Base-by-base conservation (phyloP, 208 protist species). In the Dictyostelium gargantuum region DNA sequence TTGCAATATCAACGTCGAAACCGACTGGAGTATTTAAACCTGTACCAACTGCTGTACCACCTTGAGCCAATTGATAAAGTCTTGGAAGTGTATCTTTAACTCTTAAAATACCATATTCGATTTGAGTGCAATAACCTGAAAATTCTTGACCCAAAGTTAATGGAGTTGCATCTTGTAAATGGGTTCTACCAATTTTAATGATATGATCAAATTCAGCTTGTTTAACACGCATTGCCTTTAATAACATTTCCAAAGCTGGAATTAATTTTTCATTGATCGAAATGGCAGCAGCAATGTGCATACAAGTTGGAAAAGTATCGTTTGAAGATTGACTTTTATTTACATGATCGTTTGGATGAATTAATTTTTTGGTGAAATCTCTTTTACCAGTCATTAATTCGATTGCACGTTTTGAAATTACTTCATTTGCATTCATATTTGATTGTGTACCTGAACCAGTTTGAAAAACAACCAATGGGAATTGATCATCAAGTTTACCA, bases 381-480 rank as follows among this genome's bases (percentile, higher is more conserved):
- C 97, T 81, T 50, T 95, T 63, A 32, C 97, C 95, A 15, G 98
- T 98, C 40, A 97, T 73, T 10, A 98, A 29, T 93, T 98, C 94
- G 29, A 97, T 97, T 3, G 97, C 96, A 40, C 97, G 85, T 85
- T 98, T 98, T 26, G 97, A 91, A 74, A 98, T 97, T 46, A 97
- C 95, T 54, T 96, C 98, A 91, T 99, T 99, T 11, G 95, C 91
- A 95, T 99, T 99, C 98, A 99, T 99, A 94, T 99, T 99, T 15
- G 94, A 96, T 93, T 98, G 97, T 13, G 98, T 99, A 77, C 98
- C 98, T 42, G 95, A 97, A 44, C 98, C 98, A 26, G 96, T 98
- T 93, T 98, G 98, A 74, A 93, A 97, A 26, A 97, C 94, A 29
- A 95, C 94, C 4, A 96, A 91, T 54, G 96, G 96, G 52, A 97